Conservation (phyloP, 2,329 filamentous ascomycete species). For the Atkinsonella texensis region DNA sequence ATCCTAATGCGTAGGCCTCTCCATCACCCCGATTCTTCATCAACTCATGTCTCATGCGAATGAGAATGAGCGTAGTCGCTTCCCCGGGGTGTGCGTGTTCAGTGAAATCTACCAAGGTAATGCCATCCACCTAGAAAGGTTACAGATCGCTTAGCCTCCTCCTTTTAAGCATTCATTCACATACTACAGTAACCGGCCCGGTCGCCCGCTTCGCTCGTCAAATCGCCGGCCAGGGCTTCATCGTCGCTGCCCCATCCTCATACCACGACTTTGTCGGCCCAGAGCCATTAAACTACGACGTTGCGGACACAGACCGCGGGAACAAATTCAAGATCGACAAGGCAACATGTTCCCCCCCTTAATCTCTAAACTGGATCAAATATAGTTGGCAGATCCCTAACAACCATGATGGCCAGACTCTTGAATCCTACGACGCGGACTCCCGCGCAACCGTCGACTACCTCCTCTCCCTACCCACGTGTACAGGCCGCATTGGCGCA, state of each 20-base stretch:
- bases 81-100: constrained; percentile 79
- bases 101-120: constrained; percentile 92
- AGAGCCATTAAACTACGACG: constrained; percentile 75
- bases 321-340: constrained; percentile 81
- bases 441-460: constrained; percentile 55
- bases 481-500: constrained; percentile 66
- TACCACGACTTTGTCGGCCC: constrained; percentile 91
- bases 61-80: constrained; percentile 33
- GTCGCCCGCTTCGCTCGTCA: constrained; percentile 82
- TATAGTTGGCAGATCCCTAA: neutral
- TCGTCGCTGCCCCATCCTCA: constrained; percentile 78
- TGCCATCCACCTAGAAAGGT: neutral
- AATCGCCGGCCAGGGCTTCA: constrained; percentile 86
- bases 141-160: no score
- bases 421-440: constrained; percentile 79
- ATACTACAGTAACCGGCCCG: constrained; percentile 64
- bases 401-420: constrained; percentile 38
- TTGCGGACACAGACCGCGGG: constrained; percentile 72
- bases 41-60: no score
- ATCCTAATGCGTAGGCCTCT: constrained; percentile 64
- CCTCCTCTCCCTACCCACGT: constrained; percentile 60
- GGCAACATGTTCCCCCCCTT: constrained; percentile 24
- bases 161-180: no score
- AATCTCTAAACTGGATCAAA: no score
- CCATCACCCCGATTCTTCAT: no score